Evolutionary conservation across 306 rosid species (phyloP).

Genomic region (Sindora glabra): DNA sequence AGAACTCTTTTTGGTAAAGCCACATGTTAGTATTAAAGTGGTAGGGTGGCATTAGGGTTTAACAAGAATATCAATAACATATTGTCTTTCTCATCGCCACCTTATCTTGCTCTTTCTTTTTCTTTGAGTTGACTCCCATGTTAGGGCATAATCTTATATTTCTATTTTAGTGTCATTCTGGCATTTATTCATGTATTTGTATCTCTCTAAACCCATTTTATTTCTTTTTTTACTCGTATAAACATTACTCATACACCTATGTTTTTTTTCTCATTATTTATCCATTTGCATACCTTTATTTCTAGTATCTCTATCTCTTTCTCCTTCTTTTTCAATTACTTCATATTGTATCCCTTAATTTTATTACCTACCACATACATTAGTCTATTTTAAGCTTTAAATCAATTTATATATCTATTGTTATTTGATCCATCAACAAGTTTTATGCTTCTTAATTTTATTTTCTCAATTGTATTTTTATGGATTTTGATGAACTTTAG

Average conservation of each 20-base stretch:
- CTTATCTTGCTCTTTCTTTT: conserved; percentile 36
- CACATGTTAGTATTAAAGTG: conserved; percentile 51
- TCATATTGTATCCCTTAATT: conserved; percentile 70
- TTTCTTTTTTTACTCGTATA: conserved; percentile 27
- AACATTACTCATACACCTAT: conserved; percentile 20
- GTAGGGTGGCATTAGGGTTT: conserved; percentile 26
- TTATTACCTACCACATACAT: conserved; percentile 4
- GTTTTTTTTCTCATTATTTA: conserved; percentile 28
- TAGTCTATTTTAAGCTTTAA: conserved; percentile 13
- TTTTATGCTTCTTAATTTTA: conserved; percentile 41
- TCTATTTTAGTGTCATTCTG: conserved; percentile 91
- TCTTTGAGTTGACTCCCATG: too few relatives aligned
- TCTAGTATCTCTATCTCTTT: conserved; percentile 23
- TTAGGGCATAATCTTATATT: conserved; percentile 89
- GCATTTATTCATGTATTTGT: conserved; percentile 37
- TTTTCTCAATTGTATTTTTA: conserved; percentile 7
- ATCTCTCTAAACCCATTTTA: conserved; percentile 31
- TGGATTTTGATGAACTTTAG: conserved; percentile 14
- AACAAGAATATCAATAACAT: conserved; percentile 29
- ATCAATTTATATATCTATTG: conserved; percentile 21
- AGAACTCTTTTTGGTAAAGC: conserved; percentile 15
- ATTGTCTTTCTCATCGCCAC: too few relatives aligned
- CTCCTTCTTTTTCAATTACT: conserved; percentile 50
- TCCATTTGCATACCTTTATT: conserved; percentile 23
- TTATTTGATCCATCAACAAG: conserved; percentile 44